These are phyloP conservation scores for Dryas integrifolia DNA, from an alignment of 331 rosid genomes.

Conservation along the genomic window DNA sequence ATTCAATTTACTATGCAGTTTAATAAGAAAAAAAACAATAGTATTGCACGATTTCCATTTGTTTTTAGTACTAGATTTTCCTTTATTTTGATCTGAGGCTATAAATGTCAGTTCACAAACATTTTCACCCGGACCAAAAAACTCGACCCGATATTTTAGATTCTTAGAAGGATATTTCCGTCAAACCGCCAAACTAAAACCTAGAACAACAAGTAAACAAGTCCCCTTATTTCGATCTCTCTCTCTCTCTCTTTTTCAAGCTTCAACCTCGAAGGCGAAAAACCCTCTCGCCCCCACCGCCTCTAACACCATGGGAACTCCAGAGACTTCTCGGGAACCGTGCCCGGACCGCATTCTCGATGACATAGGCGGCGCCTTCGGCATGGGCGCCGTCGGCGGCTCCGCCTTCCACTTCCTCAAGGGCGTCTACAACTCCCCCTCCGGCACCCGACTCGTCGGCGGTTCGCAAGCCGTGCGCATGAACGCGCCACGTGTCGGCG, in stretches of 20 bases:
- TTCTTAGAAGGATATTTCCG: background rate
- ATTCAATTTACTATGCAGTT: too few relatives aligned
- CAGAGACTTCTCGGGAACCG: constrained; percentile 81
- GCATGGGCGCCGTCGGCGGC: constrained; percentile 94
- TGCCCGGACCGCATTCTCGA: constrained; percentile 88
- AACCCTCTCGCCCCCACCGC: background rate
- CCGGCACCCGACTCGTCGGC: constrained; percentile 56
- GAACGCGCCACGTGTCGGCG: constrained; percentile 81
- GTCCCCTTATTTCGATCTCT: background rate
- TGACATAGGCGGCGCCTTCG: constrained; percentile 81
- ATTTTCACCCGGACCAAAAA: background rate
- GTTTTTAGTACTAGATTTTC: too few relatives aligned
- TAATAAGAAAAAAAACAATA: too few relatives aligned
- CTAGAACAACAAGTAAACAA: background rate
- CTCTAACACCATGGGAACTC: constrained; percentile 55
- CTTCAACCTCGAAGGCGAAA: background rate
- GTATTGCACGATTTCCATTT: too few relatives aligned
- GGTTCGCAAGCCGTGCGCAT: constrained; percentile 70
- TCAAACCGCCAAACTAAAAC: background rate
- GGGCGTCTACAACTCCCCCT: constrained; percentile 67
- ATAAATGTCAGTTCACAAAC: too few relatives aligned
- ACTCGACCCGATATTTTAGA: background rate
- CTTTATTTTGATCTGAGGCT: too few relatives aligned
- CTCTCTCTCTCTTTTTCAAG: background rate
- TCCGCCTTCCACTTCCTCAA: constrained; percentile 76